These are phyloP conservation scores for Colletotrichum lini DNA, from an alignment of 2,329 filamentous ascomycete species.

Conservation along the genomic window DNA sequence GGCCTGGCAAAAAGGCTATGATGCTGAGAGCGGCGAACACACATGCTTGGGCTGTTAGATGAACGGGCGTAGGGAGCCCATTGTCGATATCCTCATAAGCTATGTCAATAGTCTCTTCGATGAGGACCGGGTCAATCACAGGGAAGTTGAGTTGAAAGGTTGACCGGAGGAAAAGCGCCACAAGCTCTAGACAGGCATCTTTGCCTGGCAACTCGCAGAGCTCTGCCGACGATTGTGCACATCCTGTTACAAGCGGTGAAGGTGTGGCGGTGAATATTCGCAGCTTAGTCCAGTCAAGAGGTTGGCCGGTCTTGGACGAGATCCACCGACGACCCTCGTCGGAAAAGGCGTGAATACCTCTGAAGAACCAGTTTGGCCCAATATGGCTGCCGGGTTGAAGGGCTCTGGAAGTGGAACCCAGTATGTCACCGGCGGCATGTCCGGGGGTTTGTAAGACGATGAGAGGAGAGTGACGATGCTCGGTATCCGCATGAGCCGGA, in stretches of 20 bases:
- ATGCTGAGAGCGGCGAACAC: neutral
- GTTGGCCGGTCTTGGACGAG: constrained; percentile 17
- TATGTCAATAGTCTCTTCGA: constrained; percentile 3
- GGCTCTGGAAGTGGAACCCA: neutral
- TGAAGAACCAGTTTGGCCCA: constrained; percentile 32
- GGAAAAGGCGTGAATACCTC: constrained; percentile 25
- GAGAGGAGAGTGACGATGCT: neutral
- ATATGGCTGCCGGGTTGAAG: constrained; percentile 3
- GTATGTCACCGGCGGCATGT: neutral
- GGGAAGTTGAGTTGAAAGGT: neutral
- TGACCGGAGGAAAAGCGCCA: neutral
- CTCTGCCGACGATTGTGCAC: neutral
- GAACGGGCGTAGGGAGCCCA: neutral
- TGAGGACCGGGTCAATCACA: neutral
- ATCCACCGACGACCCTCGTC: constrained; percentile 24
- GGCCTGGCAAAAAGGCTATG: neutral
- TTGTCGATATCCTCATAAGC: neutral
- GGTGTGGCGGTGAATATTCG: neutral
- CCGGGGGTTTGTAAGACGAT: neutral
- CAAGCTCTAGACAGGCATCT: neutral
- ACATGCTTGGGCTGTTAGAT: neutral
- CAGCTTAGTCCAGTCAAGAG: constrained; percentile 26
- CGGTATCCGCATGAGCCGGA: neutral
- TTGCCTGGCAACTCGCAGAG: neutral
- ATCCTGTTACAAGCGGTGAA: neutral